These are phyloP conservation scores for Lasiodiplodia hormozganensis DNA, from an alignment of 2,329 filamentous ascomycete genomes.

Conservation along the genomic window DNA sequence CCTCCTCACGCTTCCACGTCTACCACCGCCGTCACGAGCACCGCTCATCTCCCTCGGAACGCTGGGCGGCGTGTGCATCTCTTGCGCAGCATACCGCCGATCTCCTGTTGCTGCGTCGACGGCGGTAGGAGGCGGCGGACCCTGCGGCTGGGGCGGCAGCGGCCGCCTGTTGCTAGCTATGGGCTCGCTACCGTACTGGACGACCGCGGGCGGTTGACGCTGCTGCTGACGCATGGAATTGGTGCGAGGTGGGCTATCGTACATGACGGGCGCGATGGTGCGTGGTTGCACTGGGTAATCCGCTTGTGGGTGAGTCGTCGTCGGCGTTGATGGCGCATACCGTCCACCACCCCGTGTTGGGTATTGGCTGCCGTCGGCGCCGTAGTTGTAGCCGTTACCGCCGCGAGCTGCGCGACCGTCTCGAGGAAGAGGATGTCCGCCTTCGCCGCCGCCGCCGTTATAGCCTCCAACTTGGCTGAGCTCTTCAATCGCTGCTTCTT, in stretches of 20 bases:
- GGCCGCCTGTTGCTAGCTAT: conserved; percentile 10
- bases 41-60: conserved; percentile 2
- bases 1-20: conserved; percentile 28
- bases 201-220: conserved; percentile 6
- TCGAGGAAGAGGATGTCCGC: not conserved
- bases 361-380: not conserved
- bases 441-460: not conserved
- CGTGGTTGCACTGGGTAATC: not conserved
- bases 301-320: not conserved
- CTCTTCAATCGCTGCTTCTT: not conserved
- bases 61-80: not conserved
- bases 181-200: conserved; percentile 27
- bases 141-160: conserved; percentile 4
- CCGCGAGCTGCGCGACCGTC: not conserved
- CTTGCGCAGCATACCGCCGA: conserved; percentile 6
- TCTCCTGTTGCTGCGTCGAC: conserved; percentile 35
- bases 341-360: not conserved
- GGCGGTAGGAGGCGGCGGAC: conserved; percentile 32
- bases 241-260: conserved; percentile 14
- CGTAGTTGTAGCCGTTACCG: not conserved
- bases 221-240: not conserved
- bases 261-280: not conserved
- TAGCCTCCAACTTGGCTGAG: not conserved
- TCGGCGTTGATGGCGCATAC: not conserved
- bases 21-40: not conserved